Evolutionary conservation across 2,329 filamentous ascomycete species (phyloP), one percentile per base, ranked within the genome.

Genomic region (Plectosphaerella plurivora): DNA sequence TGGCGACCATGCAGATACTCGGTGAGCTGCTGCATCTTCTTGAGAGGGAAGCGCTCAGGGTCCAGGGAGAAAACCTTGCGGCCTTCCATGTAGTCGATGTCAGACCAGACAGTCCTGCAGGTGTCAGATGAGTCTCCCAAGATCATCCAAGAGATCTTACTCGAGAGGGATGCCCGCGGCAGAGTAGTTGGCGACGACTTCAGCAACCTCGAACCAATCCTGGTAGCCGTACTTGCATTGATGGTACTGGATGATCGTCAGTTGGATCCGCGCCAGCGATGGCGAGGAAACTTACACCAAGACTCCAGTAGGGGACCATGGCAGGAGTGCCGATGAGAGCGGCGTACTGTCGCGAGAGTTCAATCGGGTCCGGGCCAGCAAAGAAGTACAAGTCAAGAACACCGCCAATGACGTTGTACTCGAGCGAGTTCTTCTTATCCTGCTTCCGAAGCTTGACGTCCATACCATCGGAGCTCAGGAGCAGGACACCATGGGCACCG

Each of bases 201-300:
- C 79, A 56, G 86, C 78, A 3, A 90, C 63, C 25, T 82, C 76
- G 1, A 81, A 79, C 83, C 87, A 91, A 60, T 89, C 90, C 39
- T 78, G 72, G 65, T 94, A 94, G 1, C 89, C 90, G 84, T 89
- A 94, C 54, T 88, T 79, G 60, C 89, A 93, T 65, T 95, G 89
- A 58, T 95, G 90, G 64, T 80, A 93, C 28, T 41, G 33, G 15
- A 35, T 14, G 47, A 15, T 14, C 16, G 44, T 25, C 44, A 46
- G 14, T 14, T 18, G 22, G 11, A 15, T 9, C n/a, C 20, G 15
- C 9, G 3, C 4, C 5, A 14, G 4, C 7, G 11, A 25, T 14
- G 20, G 2, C n/a, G 14, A 15, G 12, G 22, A 18, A 25, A 8
- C 22, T 15, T 46, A 46, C 44, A 11, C 48, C 48, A 33, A 50